Base-by-base conservation (phyloP, 495 filamentous ascomycete species). In the Echria macrotheca region DNA sequence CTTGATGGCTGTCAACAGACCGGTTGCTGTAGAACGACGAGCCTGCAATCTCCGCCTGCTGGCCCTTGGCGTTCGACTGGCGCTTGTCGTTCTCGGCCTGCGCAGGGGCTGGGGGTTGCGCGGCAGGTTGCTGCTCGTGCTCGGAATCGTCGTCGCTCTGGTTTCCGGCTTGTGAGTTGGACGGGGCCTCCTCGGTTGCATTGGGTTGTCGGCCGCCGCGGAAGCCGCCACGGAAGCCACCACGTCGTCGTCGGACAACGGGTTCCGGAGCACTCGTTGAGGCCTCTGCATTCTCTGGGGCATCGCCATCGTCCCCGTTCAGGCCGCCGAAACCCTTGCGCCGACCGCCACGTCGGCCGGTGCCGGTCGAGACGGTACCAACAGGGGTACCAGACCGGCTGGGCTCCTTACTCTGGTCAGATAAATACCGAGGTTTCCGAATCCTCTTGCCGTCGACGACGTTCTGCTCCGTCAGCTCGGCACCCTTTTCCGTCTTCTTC, bases 401-500 rank as follows among this genome's bases (percentile, higher is more conserved):
- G 47, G 59, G 51, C 10, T 64, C 61, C 29, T 69, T 68, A 50
- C 66, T 68, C 48, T 69, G 67, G 33, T 71, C 68, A 12, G 61
- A 67, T 28, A 71, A 42, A 7, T 63, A 60, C 8, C 70, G 69
- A 1, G 69, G 67, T 49, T 68, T 74, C 22, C 73, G 55, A 8
- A 51, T 49, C 29, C 73, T 59, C 49, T 74, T 75, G 15, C 70
- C 71, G 33, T 66, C 67, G 6, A 70, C 41, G 10, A 70, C 58
- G 19, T 61, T 60, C 14, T 67, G 64, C 17, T 74, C 70, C 14
- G 60, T 66, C 2, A 71, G 65, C 28, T 75, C 73, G 4, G 72
- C 70, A 10, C 64, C 72, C 49, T 73, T 74, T 36, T 69, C 69
- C 1, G 70, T 75, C 44, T 67, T 65, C 46, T 67, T 74, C 4